Conservation (phyloP, 2,329 filamentous ascomycete genomes). For the Aspergillus viridinutans region DNA sequence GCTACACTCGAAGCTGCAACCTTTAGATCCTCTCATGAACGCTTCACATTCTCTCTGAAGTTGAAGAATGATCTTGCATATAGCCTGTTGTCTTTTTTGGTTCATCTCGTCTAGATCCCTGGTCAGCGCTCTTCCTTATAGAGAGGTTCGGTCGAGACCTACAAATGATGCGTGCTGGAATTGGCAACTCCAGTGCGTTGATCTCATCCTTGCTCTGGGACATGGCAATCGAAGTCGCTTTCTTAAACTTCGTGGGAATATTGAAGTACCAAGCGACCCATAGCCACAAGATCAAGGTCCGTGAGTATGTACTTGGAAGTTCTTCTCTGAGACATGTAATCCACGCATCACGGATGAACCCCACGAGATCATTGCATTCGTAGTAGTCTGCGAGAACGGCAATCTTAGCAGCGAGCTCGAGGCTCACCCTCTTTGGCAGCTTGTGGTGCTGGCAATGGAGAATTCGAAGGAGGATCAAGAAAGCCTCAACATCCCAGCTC, state of each 20-base stretch:
- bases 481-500: conserved; percentile 21
- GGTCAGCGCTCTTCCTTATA: conserved; percentile 5
- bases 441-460: conserved; percentile 17
- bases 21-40: conserved; percentile 6
- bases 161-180: conserved; percentile 15
- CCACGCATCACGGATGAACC: conserved; percentile 14
- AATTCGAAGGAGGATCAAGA: conserved; percentile 19
- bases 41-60: conserved; percentile 10
- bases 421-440: conserved; percentile 9
- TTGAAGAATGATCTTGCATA: conserved; percentile 1
- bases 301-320: conserved; percentile 4
- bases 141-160: not conserved
- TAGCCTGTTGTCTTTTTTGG: conserved; percentile 8
- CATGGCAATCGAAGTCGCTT: conserved; percentile 14
- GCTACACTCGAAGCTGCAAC: conserved; percentile 21
- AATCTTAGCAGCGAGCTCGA: conserved; percentile 23
- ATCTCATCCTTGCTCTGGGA: conserved; percentile 12
- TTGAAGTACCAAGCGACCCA: conserved; percentile 17
- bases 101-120: conserved; percentile 13
- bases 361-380: conserved; percentile 15
- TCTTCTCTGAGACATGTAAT: conserved; percentile 7
- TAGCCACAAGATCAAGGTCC: conserved; percentile 6
- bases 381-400: conserved; percentile 23
- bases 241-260: conserved; percentile 11
- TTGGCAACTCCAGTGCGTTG: conserved; percentile 15